A percentile compares a stretch with the other conserved stretches of the same genome.
Conservation (phyloP, 257 asterid genomes). For the Solanum appendiculatum region DNA sequence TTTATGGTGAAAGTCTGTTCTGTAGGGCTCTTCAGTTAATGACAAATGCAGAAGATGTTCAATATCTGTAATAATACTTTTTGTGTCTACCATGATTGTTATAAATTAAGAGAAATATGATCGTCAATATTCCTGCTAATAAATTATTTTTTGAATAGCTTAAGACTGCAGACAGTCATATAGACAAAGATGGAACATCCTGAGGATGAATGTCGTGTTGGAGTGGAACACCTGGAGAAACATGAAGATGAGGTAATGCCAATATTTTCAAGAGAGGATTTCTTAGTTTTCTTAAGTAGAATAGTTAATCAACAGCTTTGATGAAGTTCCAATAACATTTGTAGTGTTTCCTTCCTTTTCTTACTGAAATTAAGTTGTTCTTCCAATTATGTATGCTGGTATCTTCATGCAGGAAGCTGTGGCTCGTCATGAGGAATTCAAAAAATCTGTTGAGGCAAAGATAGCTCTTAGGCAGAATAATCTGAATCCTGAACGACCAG, state of each 20-base stretch:
- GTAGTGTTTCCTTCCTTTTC: background rate
- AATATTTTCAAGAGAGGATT: background rate
- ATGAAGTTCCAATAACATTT: background rate
- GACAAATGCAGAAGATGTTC: background rate
- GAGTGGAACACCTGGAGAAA: conserved; percentile 54
- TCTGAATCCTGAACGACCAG: conserved; percentile 91
- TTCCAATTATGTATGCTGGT: background rate
- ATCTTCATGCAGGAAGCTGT: conserved; percentile 62
- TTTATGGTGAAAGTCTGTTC: background rate
- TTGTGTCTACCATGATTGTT: background rate
- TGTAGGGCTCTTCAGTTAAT: background rate
- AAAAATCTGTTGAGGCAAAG: conserved; percentile 78
- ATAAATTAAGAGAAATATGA: background rate
- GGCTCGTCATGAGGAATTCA: conserved; percentile 88
- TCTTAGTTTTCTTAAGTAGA: background rate
- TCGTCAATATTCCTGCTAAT: background rate
- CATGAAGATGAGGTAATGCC: conserved; percentile 59
- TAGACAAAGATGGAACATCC: conserved; percentile 52
- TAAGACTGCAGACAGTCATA: background rate
- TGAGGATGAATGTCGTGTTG: conserved; percentile 40
- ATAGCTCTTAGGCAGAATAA: conserved; percentile 65
- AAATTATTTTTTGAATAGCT: background rate
- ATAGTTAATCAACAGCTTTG: background rate
- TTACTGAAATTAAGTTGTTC: background rate
- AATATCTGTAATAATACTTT: background rate